Base-by-base conservation (phyloP, 768 basidiomycete species). In the Saitozyma podzolica region DNA sequence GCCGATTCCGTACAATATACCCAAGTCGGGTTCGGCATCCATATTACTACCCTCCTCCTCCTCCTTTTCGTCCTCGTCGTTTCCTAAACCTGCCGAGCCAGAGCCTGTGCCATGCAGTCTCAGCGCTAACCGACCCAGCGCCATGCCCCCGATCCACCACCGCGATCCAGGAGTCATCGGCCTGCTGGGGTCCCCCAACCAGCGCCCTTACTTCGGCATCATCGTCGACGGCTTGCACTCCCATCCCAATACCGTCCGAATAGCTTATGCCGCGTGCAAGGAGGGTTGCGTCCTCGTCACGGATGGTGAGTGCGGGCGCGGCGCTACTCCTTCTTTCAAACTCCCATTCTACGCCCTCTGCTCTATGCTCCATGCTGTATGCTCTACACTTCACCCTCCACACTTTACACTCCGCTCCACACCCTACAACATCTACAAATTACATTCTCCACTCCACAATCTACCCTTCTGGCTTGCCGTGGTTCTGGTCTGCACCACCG, bases 201-300 rank as follows among this genome's bases (percentile, higher is more conserved):
- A 83, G 69, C 82, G 90, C 65, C 92, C 92, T 13, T 94, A 86
- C 79, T 95, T 90, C 72, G 91, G 88, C 58, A 81, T 94, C 57
- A 95, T 94, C 65, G 91, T 91, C 8, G 92, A 95, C 75, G 92
- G 92, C 0, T 86, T 92, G 58, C 92, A 95, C 74, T 89, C 87
- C 11, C 92, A 94, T 78, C 92, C 92, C 14, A 90, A 92, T 76
- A 90, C 90, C 50, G 89, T 94, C 60, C 83, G 89, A 70, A 89
- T 92, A 63, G 92, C 92, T 0, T 92, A 93, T 78, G 85, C 87
- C 41, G 85, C 88, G 0, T 87, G 88, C 71, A 88, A 89, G 9
- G 89, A 92, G 8, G 89, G 91, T 2, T 93, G 91, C 72, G 86
- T 95, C 42, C 83, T 95, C 54, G 88, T 94, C 62, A 93, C 92